Conservation (phyloP, 169 alveolate species). For the Theileria sp. region DNA sequence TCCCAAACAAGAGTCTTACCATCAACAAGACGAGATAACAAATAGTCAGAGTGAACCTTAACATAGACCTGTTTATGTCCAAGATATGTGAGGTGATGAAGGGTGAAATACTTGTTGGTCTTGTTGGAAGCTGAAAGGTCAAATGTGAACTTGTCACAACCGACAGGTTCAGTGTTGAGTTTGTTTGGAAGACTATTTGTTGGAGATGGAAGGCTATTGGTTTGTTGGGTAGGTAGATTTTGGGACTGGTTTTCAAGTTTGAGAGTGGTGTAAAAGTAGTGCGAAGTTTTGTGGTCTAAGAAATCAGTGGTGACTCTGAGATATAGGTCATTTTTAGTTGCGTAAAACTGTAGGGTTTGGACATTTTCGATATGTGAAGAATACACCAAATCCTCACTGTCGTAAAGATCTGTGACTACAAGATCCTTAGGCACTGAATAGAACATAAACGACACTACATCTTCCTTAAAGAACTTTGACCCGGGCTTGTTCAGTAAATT, state of each 20-base stretch:
- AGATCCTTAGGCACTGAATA: neutral
- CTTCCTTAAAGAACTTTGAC: neutral
- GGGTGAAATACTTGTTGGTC: neutral
- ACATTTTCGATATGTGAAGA: neutral
- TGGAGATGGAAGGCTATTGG: neutral
- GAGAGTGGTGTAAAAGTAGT: neutral
- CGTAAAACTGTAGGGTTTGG: neutral
- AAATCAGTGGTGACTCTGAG: conserved; percentile 3
- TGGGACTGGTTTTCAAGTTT: neutral
- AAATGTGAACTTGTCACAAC: conserved; percentile 4
- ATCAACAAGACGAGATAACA: neutral
- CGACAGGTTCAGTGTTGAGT: neutral
- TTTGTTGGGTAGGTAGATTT: neutral
- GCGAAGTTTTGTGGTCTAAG: neutral
- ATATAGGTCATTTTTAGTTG: neutral
- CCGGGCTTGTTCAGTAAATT: neutral
- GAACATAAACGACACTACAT: neutral
- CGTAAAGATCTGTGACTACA: neutral
- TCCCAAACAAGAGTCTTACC: neutral
- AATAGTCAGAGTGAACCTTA: neutral
- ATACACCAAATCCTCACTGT: neutral
- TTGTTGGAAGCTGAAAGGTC: neutral
- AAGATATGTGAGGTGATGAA: neutral
- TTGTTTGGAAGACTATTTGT: neutral
- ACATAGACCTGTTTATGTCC: neutral